Base-by-base conservation (phyloP, 1,284 basidiomycete genomes). In the Cryptococcus sp. region DNA sequence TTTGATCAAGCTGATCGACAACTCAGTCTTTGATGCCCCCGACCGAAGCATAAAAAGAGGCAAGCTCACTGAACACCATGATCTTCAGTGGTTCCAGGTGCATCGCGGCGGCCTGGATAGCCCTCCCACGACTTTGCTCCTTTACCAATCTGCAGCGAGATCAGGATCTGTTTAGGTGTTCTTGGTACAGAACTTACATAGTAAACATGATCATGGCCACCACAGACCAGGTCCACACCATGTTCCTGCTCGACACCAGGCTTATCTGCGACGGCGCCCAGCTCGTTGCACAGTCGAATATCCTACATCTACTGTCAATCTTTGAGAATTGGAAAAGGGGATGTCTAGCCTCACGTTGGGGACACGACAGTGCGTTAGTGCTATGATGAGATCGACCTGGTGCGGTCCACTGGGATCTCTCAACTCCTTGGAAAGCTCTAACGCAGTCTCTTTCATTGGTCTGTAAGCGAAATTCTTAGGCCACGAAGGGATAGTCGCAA, bases 201-300 rank as follows among this genome's bases (percentile, higher is more conserved):
- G 79, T 92, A 93, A 5, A 89, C 80, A 65, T 96, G 93, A 69
- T 96, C 93, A 65, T 96, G 93, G 0, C 93, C 93, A 4, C 93
- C 93, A 7, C 95, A 83, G 46, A 96, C 78, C 19, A 95, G 77
- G 70, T 96, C 93, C 0, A 88, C 86, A 7, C 93, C 93, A 62
- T 96, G 91, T 41, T 80, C 73, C 48, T 80, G 76, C 45, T 78
- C 75, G 1, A 78, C 70, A 3, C 74, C 69, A 0, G 73, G 70
- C 17, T 78, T 61, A 62, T 86, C 86, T 4, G 84, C 4, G 83
- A 88, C 59, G 80, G 81, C 29, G 83, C 88, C 56, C 80, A 80
- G 59, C 43, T 85, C 83, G 62, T 87, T 87, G 0, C 86, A 86
- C 3, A 91, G 80, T 6, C 58, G 65, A 50, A 91, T 83, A 65